phyloP scores from a whole-genome alignment of 306 rosid species.

The Aeschynomene evenia region DNA sequence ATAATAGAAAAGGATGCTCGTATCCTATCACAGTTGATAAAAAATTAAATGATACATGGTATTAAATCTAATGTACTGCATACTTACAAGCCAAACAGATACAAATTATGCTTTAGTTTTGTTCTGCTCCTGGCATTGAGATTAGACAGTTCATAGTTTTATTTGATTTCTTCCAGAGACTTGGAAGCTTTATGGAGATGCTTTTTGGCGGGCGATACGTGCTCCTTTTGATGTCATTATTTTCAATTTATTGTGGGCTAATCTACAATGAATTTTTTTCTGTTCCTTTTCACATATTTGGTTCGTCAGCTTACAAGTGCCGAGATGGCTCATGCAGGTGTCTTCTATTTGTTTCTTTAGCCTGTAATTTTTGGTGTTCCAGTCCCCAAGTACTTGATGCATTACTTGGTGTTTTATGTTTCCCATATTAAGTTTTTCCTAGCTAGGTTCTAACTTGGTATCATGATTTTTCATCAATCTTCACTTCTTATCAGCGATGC shows the following conservation, averaged over 20 bases:
- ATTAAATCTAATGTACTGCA: not conserved
- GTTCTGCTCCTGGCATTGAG: conserved; percentile 13
- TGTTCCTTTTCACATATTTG: conserved; percentile 85
- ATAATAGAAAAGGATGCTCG: not conserved
- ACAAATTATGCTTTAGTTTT: not conserved
- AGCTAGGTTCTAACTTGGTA: conserved; percentile 13
- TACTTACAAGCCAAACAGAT: not conserved
- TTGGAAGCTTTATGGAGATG: conserved; percentile 97
- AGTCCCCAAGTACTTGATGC: not conserved
- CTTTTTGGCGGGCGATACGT: conserved; percentile 90
- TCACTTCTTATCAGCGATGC: conserved; percentile 62
- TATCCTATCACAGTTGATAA: not conserved
- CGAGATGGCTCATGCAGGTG: conserved; percentile 73
- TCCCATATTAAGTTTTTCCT: not conserved
- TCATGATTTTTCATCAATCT: conserved; percentile 22
- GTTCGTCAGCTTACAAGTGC: conserved; percentile 83
- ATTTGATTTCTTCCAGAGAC: conserved; percentile 53
- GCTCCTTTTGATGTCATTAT: conserved; percentile 83
- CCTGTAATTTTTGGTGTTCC: not conserved
- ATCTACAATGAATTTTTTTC: conserved; percentile 92
- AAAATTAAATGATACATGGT: not conserved
- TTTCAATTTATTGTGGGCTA: conserved; percentile 90
- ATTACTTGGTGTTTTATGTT: not conserved
- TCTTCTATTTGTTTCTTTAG: conserved; percentile 22
- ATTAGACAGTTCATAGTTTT: not conserved